A percentile compares a stretch with the other conserved stretches of the same genome.
These are phyloP conservation scores for Aschersonia sp. DNA, from an alignment of 2,329 filamentous ascomycete species.

Conservation along the genomic window DNA sequence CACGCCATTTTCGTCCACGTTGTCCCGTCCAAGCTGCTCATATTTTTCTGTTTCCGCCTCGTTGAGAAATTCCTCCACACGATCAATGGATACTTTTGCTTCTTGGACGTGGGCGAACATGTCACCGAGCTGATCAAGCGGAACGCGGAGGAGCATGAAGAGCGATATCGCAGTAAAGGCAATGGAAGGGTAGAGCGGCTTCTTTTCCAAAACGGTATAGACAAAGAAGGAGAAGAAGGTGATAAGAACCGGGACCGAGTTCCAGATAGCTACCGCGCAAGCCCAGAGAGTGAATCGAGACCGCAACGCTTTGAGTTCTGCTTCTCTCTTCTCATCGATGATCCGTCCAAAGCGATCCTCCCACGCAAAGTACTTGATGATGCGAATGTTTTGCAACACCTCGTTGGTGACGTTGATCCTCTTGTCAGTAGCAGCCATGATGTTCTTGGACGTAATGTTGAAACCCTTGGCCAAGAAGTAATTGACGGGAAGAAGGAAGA, in stretches of 20 bases:
- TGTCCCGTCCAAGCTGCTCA: conserved; percentile 59
- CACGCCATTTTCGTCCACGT: conserved; percentile 52
- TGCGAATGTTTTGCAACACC: conserved; percentile 89
- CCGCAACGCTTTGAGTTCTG: conserved; percentile 65
- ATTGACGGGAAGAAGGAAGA: conserved; percentile 77
- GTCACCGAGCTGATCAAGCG: conserved; percentile 88
- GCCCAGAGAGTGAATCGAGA: conserved; percentile 85
- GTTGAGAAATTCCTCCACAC: conserved; percentile 83
- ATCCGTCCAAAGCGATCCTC: conserved; percentile 77
- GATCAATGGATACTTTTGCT: conserved; percentile 89
- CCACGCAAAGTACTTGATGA: conserved; percentile 99
- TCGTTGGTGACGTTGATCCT: conserved; percentile 95
- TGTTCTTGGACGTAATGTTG: conserved; percentile 72
- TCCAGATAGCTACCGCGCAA: conserved; percentile 85
- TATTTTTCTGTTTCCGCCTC: conserved; percentile 98
- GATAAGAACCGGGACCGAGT: conserved; percentile 85
- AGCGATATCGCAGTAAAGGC: conserved; percentile 94
- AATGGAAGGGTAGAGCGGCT: conserved; percentile 77
- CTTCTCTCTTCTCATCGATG: conserved; percentile 75
- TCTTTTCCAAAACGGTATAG: conserved; percentile 81
- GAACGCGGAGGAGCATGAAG: conserved; percentile 85
- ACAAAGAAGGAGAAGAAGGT: conserved; percentile 93
- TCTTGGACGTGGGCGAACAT: conserved; percentile 99
- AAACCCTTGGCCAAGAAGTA: conserved; percentile 79
- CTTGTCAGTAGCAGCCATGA: conserved; percentile 86